A percentile compares a stretch with the other conserved stretches of the same genome.
Evolutionary conservation across 139 green algal species (phyloP).

Genomic region (Yamagishiella unicocca): DNA sequence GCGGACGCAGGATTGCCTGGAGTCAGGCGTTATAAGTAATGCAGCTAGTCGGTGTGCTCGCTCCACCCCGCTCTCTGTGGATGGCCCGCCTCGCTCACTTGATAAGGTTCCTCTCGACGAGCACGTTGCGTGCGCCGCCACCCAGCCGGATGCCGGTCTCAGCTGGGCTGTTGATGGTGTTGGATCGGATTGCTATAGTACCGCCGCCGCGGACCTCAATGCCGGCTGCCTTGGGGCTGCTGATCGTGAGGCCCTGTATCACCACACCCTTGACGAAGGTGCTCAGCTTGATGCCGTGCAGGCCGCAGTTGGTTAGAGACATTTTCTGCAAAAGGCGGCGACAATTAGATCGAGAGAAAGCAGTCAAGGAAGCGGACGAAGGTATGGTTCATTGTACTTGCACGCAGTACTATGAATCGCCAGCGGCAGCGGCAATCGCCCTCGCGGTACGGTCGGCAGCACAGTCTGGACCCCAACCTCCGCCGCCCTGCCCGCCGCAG

Average conservation of each 20-base stretch:
- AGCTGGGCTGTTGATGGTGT: slow-evolving; percentile 3
- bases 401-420: no score
- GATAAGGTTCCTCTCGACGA: slow-evolving; percentile 42
- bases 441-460: no score
- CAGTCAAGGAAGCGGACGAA: no score
- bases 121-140: slow-evolving; percentile 44
- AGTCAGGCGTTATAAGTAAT: no score
- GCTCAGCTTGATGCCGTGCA: slow-evolving; percentile 51
- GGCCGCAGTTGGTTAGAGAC: not conserved
- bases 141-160: slow-evolving; percentile 32
- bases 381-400: no score
- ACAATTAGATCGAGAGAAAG: not conserved
- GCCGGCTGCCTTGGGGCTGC: not conserved
- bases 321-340: not conserved
- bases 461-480: no score
- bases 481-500: no score
- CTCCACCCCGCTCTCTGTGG: not conserved
- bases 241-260: slow-evolving; percentile 14
- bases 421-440: no score
- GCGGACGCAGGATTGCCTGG: no score
- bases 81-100: no score
- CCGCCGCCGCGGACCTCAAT: slow-evolving; percentile 46
- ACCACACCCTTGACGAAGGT: slow-evolving; percentile 37
- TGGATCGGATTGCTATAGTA: not conserved
- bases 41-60: no score